A percentile compares a stretch with the other conserved stretches of the same genome.
Conservation (phyloP, 2,329 filamentous ascomycete species). For the Clarireedia homoeocarpa region DNA sequence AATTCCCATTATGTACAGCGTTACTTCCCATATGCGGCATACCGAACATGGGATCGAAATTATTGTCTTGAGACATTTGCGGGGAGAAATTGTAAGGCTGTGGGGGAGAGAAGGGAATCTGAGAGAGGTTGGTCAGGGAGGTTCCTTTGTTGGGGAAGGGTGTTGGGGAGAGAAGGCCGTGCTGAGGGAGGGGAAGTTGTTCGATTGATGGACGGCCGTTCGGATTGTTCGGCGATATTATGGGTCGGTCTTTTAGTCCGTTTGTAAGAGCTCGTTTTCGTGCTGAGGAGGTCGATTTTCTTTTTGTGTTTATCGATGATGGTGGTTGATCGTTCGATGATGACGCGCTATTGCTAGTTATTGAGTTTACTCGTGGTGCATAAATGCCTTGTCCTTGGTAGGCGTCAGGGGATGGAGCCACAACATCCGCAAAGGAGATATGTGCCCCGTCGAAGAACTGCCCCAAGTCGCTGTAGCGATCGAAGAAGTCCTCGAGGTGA, state of each 20-base stretch:
- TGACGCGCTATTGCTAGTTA: slow-evolving; percentile 19
- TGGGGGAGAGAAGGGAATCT: slow-evolving; percentile 29
- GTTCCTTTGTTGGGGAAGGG: not conserved
- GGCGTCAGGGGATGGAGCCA: slow-evolving; percentile 48
- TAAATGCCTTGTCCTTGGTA: slow-evolving; percentile 44
- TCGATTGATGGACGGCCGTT: slow-evolving; percentile 9
- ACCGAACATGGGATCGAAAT: slow-evolving; percentile 54
- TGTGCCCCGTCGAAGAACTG: slow-evolving; percentile 66
- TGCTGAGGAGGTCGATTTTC: slow-evolving; percentile 22
- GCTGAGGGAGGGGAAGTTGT: slow-evolving; percentile 5
- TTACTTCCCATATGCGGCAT: slow-evolving; percentile 40
- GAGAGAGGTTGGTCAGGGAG: not conserved
- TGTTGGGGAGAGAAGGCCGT: not conserved
- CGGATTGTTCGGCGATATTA: slow-evolving; percentile 26
- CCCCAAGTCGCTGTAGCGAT: slow-evolving; percentile 59
- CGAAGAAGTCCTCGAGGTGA: slow-evolving; percentile 81
- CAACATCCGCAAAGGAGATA: slow-evolving; percentile 60
- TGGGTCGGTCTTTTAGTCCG: slow-evolving; percentile 22
- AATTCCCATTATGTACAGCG: slow-evolving; percentile 45
- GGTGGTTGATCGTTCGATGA: not conserved
- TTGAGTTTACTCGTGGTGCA: slow-evolving; percentile 33
- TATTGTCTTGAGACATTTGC: slow-evolving; percentile 16
- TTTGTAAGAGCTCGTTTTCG: slow-evolving; percentile 30
- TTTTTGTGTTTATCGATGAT: slow-evolving; percentile 4
- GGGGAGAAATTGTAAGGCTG: slow-evolving; percentile 13